A percentile compares a stretch with the other conserved stretches of the same genome.
Conservation (phyloP, 257 asterid genomes). For the Solanum chiquidenum region DNA sequence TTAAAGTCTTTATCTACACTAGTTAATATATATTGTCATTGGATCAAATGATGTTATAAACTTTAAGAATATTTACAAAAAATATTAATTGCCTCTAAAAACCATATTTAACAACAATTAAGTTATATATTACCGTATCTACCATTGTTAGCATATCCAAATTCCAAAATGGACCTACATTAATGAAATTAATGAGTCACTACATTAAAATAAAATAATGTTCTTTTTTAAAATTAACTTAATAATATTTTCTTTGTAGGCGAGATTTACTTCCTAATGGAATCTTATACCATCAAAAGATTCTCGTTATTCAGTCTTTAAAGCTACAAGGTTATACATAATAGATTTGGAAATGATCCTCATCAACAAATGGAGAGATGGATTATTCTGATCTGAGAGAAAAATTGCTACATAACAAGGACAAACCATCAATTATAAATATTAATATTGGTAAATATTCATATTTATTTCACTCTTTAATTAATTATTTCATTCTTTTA, state of each 20-base stretch:
- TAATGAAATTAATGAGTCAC: too few species aligned
- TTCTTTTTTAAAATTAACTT: background rate
- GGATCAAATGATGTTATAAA: too few species aligned
- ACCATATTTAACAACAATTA: too few species aligned
- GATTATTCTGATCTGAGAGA: background rate
- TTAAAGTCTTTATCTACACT: background rate
- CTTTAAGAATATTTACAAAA: too few species aligned
- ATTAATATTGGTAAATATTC: slow-evolving; percentile 1
- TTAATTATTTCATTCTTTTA: background rate
- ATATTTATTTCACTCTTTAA: background rate
- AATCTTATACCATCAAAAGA: slow-evolving; percentile 2
- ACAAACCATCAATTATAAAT: slow-evolving; percentile 11
- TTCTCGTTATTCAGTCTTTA: background rate
- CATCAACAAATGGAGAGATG: background rate
- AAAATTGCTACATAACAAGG: slow-evolving; percentile 4
- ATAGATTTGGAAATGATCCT: background rate
- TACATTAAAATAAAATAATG: background rate
- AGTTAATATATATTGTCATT: too few species aligned
- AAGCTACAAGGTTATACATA: slow-evolving; percentile 5
- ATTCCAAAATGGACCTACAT: too few species aligned
- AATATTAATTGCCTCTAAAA: too few species aligned
- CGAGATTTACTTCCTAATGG: slow-evolving; percentile 4
- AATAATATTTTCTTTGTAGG: background rate
- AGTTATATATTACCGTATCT: too few species aligned
- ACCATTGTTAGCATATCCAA: too few species aligned